Base-by-base conservation (phyloP, 1,139 yeast species). In the Protomyces gravidus region DNA sequence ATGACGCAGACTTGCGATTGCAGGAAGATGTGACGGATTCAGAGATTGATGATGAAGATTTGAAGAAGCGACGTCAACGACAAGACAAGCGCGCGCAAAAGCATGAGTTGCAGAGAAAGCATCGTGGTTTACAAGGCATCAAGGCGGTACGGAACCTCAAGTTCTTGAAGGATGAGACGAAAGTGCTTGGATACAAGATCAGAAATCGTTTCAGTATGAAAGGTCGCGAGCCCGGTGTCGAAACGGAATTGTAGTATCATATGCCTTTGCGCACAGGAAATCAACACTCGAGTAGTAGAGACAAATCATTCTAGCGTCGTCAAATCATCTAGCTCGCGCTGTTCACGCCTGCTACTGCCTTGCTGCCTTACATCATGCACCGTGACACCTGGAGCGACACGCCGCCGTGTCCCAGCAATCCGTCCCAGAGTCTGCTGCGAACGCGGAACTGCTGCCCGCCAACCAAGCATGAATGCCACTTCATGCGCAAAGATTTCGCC, bases 401-500 rank as follows among this genome's bases (percentile, higher is more conserved):
- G 45, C 36, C 48, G 58, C 15, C 58, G 46, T 7, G 51, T 53
- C 26, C 23, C 58, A 21, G 27, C 46, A 33, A 33, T 50, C 46
- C 26, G 58, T 45, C 65, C 73, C 73, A 61, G 86, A 86, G 66
- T 78, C 76, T 11, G 95, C 94, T 2, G 92, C 5, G 42, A 36
- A 5, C 17, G 42, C 42, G 42, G 42, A 19, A 36, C 42, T 15
- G 42, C 42, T 4, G 21, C 90, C 6, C 78, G 69, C 89, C 94
- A 87, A 50, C 86, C 83, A 75, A 82, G 85, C 60, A 79, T 78
- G 76, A 86, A 86, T 7, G 96, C 95, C 51, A 90, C 75, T 69
- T 92, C 97, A 70, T 90, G 97, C 15, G 97, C 98, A 65, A 88
- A 76, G 25, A 92, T 85, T 74, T 92, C 98, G 0, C 98, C 98